These are phyloP conservation scores for Gardenia jasminoides DNA, from an alignment of 257 asterid genomes.

Conservation along the genomic window DNA sequence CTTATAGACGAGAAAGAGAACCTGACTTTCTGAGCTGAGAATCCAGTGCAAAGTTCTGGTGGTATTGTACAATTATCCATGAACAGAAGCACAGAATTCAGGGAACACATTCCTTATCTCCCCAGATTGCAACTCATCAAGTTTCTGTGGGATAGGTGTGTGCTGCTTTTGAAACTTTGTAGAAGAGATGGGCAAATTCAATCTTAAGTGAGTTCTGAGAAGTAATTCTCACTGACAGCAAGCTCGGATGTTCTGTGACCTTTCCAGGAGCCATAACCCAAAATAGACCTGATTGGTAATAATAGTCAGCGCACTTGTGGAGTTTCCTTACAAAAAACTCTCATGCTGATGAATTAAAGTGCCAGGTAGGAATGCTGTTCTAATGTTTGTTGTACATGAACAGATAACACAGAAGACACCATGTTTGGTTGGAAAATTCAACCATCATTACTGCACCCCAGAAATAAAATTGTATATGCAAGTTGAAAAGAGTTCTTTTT, in stretches of 20 bases:
- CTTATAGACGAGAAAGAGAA: conserved; percentile 62
- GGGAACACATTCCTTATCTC: too few species aligned
- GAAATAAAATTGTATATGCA: too few species aligned
- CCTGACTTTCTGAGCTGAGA: conserved; percentile 42
- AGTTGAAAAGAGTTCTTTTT: too few species aligned
- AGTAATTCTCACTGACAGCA: not conserved
- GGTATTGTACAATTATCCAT: not conserved
- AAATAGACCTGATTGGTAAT: not conserved
- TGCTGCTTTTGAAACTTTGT: not conserved
- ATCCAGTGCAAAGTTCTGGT: not conserved
- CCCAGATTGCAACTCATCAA: not conserved
- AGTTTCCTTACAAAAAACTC: not conserved
- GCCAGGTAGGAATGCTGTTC: too few species aligned
- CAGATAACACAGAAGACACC: too few species aligned
- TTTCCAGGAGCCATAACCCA: not conserved
- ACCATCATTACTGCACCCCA: too few species aligned
- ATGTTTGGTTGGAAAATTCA: too few species aligned
- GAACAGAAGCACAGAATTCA: not conserved
- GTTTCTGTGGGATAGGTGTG: not conserved
- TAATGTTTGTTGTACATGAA: too few species aligned
- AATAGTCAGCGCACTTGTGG: not conserved
- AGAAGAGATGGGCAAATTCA: not conserved
- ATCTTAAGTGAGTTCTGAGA: not conserved
- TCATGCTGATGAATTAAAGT: too few species aligned
- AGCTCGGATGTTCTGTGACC: not conserved